These are phyloP conservation scores for Mucor velutinosus DNA, from an alignment of 371 early-diverging fungal genomes.

Conservation along the genomic window DNA sequence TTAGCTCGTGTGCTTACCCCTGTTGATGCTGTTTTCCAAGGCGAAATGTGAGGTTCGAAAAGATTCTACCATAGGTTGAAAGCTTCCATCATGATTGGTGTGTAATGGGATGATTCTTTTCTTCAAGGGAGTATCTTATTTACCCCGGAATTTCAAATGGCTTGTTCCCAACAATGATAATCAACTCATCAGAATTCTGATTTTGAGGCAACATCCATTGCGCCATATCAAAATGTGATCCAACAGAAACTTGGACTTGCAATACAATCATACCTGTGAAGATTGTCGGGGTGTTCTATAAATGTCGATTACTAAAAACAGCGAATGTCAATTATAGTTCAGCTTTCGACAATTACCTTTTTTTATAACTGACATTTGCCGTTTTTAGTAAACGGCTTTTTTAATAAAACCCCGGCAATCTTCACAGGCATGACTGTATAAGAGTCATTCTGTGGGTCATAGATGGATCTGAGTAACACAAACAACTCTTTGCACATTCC, in stretches of 20 bases:
- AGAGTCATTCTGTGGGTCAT: not conserved
- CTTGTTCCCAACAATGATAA: not conserved
- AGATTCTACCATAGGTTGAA: not conserved
- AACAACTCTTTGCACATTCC: not conserved
- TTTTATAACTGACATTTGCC: no score
- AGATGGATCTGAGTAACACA: not conserved
- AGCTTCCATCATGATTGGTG: not conserved
- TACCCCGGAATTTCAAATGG: not conserved
- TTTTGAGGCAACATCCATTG: not conserved
- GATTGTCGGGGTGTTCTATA: no score
- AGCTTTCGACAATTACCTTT: no score
- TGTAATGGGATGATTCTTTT: not conserved
- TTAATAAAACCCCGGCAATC: no score
- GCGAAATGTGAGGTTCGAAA: not conserved
- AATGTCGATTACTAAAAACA: no score
- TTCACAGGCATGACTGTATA: no score
- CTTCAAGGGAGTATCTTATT: not conserved
- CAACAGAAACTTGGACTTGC: not conserved
- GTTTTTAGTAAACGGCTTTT: no score
- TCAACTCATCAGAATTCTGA: not conserved
- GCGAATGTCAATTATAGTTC: no score
- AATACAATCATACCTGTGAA: no score
- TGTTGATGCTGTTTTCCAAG: not conserved
- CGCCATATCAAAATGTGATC: not conserved
- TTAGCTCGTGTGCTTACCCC: not conserved